A percentile compares a stretch with the other conserved stretches of the same genome.
Evolutionary conservation across 306 rosid species (phyloP).

Genomic region (Cercis canadensis): DNA sequence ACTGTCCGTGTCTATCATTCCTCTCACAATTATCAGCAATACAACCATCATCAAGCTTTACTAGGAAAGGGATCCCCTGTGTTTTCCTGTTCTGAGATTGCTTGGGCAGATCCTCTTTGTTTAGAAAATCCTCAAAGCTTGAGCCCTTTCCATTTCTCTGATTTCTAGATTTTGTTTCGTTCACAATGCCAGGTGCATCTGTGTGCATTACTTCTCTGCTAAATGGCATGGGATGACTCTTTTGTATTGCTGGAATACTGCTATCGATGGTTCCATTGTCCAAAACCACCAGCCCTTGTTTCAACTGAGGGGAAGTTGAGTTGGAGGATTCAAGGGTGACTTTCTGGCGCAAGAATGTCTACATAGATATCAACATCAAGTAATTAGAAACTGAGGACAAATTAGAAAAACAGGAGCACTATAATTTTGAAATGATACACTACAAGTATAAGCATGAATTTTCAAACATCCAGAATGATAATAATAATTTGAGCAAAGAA

Average conservation of each 20-base stretch:
- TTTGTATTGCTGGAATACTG: constrained; percentile 34
- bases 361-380: constrained; percentile 20
- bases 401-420: constrained; percentile 17
- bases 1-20: constrained; percentile 51
- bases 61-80: constrained; percentile 32
- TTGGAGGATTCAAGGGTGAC: constrained; percentile 67
- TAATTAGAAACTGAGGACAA: constrained; percentile 31
- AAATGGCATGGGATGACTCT: constrained; percentile 22
- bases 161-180: constrained; percentile 39
- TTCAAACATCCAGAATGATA: constrained; percentile 11
- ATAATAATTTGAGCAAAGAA: constrained; percentile 5
- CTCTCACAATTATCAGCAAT: constrained; percentile 35
- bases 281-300: constrained; percentile 46
- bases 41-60: constrained; percentile 40
- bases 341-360: constrained; percentile 99
- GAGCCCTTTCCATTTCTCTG: constrained; percentile 47
- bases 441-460: constrained; percentile 7
- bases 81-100: constrained; percentile 38
- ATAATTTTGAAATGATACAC: constrained; percentile 19
- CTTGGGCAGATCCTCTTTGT: constrained; percentile 47
- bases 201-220: constrained; percentile 45
- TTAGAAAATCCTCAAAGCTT: constrained; percentile 47
- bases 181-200: constrained; percentile 42
- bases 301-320: constrained; percentile 47
- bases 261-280: constrained; percentile 39